These are phyloP conservation scores for Grosmannia huntii DNA, from an alignment of 2,329 filamentous ascomycete genomes.

Conservation along the genomic window DNA sequence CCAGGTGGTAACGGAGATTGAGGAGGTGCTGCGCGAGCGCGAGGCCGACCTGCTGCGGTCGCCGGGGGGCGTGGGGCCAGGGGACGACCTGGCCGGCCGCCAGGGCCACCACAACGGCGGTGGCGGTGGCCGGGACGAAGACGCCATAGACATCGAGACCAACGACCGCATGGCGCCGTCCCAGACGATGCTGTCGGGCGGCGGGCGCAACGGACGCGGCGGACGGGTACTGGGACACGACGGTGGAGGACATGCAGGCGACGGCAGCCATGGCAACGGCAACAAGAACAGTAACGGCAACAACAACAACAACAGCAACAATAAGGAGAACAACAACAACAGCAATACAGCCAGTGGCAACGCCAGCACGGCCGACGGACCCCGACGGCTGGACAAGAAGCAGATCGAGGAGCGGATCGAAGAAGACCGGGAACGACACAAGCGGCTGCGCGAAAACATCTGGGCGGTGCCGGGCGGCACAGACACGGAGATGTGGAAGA, in stretches of 20 bases:
- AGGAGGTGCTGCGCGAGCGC: constrained; percentile 69
- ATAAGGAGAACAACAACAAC: neutral
- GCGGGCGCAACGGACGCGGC: neutral
- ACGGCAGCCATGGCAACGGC: neutral
- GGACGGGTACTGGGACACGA: too few relatives aligned
- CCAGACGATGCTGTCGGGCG: constrained; percentile 24
- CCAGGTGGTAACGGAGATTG: constrained; percentile 66
- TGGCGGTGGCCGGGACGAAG: constrained; percentile 6
- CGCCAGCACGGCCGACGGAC: neutral
- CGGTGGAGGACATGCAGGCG: neutral
- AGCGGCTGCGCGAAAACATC: constrained; percentile 78
- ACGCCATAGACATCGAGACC: constrained; percentile 20
- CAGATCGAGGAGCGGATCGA: constrained; percentile 95
- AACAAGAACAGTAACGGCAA: neutral
- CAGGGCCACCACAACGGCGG: neutral
- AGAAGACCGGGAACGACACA: constrained; percentile 90
- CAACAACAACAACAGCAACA: neutral
- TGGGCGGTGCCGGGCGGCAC: constrained; percentile 68
- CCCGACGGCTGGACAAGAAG: constrained; percentile 55
- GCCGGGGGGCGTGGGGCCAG: constrained; percentile 18
- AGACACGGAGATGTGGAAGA: constrained; percentile 59
- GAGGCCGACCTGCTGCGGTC: constrained; percentile 50
- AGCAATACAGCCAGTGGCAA: neutral
- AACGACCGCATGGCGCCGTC: constrained; percentile 26
- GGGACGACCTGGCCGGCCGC: neutral